phyloP scores from a whole-genome alignment of 169 alveolate genomes.

The Babesia divergens region DNA sequence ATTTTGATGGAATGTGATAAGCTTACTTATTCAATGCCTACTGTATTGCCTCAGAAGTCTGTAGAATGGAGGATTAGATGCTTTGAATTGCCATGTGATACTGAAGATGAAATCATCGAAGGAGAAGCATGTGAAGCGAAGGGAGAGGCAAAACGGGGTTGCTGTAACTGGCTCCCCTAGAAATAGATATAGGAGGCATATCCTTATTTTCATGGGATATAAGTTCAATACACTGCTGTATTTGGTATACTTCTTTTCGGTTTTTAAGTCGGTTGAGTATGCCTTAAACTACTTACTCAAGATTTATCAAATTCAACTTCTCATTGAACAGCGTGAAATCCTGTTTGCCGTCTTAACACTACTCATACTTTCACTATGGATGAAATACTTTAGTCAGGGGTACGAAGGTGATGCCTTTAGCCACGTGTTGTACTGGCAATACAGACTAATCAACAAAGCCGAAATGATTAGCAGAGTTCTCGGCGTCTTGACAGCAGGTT shows the following conservation, averaged over 20 bases:
- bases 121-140: too few species aligned
- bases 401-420: constrained; percentile 64
- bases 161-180: too few species aligned
- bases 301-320: neutral
- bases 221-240: constrained; percentile 16
- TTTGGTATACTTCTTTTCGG: neutral
- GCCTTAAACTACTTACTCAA: neutral
- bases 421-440: constrained; percentile 47
- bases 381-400: neutral
- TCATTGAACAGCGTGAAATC: neutral
- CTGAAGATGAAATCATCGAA: too few species aligned
- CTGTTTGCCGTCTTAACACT: neutral
- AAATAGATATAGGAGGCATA: neutral
- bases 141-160: too few species aligned
- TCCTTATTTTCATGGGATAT: constrained; percentile 34
- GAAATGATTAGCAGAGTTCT: constrained; percentile 43
- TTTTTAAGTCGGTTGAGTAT: neutral
- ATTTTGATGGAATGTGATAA: too few species aligned
- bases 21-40: too few species aligned
- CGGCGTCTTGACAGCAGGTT: constrained; percentile 35
- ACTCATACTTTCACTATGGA: constrained; percentile 26
- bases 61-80: too few species aligned
- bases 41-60: too few species aligned
- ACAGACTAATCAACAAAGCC: constrained; percentile 41
- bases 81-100: too few species aligned